A percentile compares a stretch with the other conserved stretches of the same genome.
Conservation (phyloP, 345 rosid genomes). For the Nephelium lappaceum region DNA sequence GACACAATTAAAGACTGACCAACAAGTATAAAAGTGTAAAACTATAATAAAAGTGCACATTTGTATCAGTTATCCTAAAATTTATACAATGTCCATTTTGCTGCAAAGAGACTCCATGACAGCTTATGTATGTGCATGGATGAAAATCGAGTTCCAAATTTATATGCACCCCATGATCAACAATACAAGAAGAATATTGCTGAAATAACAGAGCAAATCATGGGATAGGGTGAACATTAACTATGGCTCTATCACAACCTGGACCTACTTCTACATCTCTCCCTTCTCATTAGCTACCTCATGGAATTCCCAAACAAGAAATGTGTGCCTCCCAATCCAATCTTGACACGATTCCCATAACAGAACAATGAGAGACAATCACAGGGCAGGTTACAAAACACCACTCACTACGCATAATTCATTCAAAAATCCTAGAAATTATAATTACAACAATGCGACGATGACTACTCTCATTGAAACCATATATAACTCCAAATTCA, state of each 20-base stretch:
- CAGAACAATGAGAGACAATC: background rate
- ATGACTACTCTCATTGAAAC: background rate
- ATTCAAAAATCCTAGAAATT: background rate
- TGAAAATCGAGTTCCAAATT: too few species aligned
- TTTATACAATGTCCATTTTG: too few species aligned
- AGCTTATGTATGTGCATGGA: too few species aligned
- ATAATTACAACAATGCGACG: background rate
- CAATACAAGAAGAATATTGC: background rate
- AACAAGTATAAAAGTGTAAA: too few species aligned
- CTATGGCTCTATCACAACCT: background rate
- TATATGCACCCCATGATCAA: background rate
- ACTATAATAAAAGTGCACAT: too few species aligned
- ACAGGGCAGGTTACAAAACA: background rate
- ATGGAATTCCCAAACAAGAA: background rate
- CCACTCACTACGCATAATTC: background rate
- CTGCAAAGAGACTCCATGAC: too few species aligned
- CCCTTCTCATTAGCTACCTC: slow-evolving; percentile 1
- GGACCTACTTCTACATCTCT: background rate
- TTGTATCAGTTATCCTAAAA: too few species aligned
- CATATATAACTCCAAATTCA: background rate
- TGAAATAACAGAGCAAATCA: background rate
- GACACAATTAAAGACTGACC: background rate
- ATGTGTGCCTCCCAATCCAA: background rate
- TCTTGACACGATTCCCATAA: background rate
- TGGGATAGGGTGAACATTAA: background rate